Base-by-base conservation (phyloP, 1,139 yeast genomes). In the Kodamaea derodonti region DNA sequence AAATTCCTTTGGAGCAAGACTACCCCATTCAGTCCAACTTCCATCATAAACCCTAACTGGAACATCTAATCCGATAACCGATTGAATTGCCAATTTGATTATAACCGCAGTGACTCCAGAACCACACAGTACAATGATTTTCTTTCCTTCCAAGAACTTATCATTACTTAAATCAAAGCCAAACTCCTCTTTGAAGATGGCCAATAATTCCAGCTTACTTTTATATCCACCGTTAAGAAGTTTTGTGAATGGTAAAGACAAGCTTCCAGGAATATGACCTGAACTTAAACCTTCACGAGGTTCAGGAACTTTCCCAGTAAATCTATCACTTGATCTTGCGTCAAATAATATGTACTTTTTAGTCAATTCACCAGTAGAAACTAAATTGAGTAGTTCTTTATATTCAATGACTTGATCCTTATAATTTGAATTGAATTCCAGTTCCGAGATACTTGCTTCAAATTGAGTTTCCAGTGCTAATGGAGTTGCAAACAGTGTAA, bases 51-150 rank as follows among this genome's bases (percentile, higher is more conserved):
- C 82, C 34, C 78, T 74, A 14, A 87, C 69, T 1, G 83, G 77
- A 15, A 75, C 65, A 34, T 80, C 78, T 27, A 85, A 61, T 3
- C 86, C 94, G 16, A 80, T 69, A 11, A 69, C 53, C 7, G 58
- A 50, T 35, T 65, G 65, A 34, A 70, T 54, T 8, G 74, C 75
- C 29, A 65, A 46, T 56, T 84, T 82, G 37, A 90, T 67, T 28
- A 90, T 78, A 43, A 90, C 86, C 0, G 96, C 97, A 14, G 96
- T 82, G 30, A 90, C 97, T 32, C 97, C 97, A 1, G 96, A 82
- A 15, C 97, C 98, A 56, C 98, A 92, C 86, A 84, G 78, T 29
- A 82, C 85, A 36, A 92, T 78, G 14, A 85, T 75, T 47, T 80
- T 78, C 33, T 52, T 54, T 23, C 45, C 55, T 4, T 51, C 41